Base-by-base conservation (phyloP, 2,329 filamentous ascomycete genomes). In the Pseudogymnoascus sp. region DNA sequence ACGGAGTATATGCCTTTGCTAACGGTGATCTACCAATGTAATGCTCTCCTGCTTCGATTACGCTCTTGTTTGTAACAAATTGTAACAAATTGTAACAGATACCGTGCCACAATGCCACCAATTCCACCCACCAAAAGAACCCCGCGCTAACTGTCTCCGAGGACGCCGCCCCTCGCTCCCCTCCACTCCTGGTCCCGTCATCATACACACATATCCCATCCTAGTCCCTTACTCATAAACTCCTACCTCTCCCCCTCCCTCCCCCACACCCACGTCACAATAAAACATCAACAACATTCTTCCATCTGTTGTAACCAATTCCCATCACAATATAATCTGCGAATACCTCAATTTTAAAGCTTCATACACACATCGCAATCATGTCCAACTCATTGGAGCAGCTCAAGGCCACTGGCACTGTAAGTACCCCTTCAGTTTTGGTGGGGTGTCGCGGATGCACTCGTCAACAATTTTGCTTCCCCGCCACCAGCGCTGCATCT, bases 371-470 rank as follows among this genome's bases (percentile, higher is more conserved):
- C 38, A 37, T 19, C n/a, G 16, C 29, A 26, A 72, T 66, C 65
- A 97, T 97, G 93, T 80, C 91, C 79, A 88, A 81, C 79, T 91
- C 93, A 79, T 89, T 99, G 73, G 95, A 97, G 73, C 93, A 97
- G 82, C 86, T 99, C 78, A 99, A 99, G 86, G 87, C 91, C 82
- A 79, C 89, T 76, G 95, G 95, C 88, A 99, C 95, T 75, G 92
- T 96, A 84, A 80, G 91, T 90, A 67, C 62, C 67, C 70, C 68
- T 67, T 72, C 61, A 61, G n/a, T 42, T 37, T 21, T 62, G 47
- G 61, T 47, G n/a, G 37, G 53, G 53, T 31, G n/a, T 19, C 8
- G 33, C 8, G 2, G 42, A 21, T n/a, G 21, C 42, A 47, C 14
- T 26, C 42, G 53, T 44, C 31, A 16, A 40, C 42, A 42, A 59